Evolutionary conservation across 2,329 filamentous ascomycete genomes (phyloP), one percentile per base, ranked within the genome.

Genomic region (Epichloe aotearoae): DNA sequence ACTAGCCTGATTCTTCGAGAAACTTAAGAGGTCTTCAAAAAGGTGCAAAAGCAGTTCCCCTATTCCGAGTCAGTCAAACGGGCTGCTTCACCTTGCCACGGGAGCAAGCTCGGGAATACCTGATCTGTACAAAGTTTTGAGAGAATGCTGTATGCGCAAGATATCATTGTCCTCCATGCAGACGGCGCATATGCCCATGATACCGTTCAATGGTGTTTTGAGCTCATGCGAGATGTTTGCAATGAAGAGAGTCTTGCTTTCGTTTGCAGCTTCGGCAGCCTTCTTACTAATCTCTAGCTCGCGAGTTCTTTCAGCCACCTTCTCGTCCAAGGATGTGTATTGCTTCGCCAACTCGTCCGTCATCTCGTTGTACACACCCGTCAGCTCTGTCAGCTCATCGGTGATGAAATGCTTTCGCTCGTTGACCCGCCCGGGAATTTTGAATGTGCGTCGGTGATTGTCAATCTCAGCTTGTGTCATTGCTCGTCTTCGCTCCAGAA

Each of bases 161-260:
- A 89, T 70, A 59, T 95, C 88, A 46, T 90, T 83, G 64, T 95
- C 89, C 56, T 89, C 86, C 88, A 95, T 93, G 66, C 88, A 93
- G 1, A 95, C 85, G 0, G 88, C 86, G 58, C 85, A 90, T 84
- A 96, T 93, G 53, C 93, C 93, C 60, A 98, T 74, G 46, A 97
- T 96, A 12, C 91, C 93, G 62, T 97, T 97, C 52, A 97, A 75
- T 0, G 93, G 93, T 1, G 93, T 98, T 63, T 95, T 94, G 37
- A 98, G 74, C 65, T 97, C 80, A 58, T 83, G 80, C 1, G 81
- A 84, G 47, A 97, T 95, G 60, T 97, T 97, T 17, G 93, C 93
- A 55, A 98, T 94, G 70, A 97, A 97, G 8, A 97, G 74, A 0
- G 93, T 97, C 70, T 98, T 98, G 73, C 88, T 94, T 68, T 95